Percentiles rank a stretch among this genome's conserved stretches.
phyloP scores from a whole-genome alignment of 192 early-diverging fungal genomes.

The Gryganskiella cystojenkinii region DNA sequence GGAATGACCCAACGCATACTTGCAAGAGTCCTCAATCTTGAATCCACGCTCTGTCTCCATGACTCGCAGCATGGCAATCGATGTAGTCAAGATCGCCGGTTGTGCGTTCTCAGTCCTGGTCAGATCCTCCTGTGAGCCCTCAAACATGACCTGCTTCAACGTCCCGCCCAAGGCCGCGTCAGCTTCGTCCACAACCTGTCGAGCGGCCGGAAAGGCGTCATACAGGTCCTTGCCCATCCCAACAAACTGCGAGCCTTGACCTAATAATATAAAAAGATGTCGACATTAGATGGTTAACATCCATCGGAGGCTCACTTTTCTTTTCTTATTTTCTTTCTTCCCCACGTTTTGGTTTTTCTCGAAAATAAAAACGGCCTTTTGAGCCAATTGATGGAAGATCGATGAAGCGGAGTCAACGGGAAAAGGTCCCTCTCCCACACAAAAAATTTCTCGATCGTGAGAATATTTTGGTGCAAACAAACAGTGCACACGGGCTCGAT shows the following conservation, averaged over 20 bases:
- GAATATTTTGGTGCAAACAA: constrained; percentile 19
- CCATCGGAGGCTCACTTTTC: too few relatives aligned
- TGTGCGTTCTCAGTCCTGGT: constrained; percentile 83
- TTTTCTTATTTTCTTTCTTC: not conserved
- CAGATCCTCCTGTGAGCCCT: constrained; percentile 77
- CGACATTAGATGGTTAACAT: not conserved
- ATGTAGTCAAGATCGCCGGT: constrained; percentile 92
- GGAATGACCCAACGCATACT: constrained; percentile 90
- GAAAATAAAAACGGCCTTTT: not conserved
- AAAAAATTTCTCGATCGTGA: constrained; percentile 16
- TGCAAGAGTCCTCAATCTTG: constrained; percentile 74
- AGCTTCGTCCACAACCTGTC: constrained; percentile 89
- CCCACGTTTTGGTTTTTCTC: too few relatives aligned
- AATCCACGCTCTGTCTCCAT: constrained; percentile 88
- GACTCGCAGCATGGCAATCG: constrained; percentile 86
- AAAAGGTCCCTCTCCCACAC: not conserved
- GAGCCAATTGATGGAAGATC: not conserved
- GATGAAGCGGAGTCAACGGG: not conserved
- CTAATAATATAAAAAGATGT: constrained; percentile 28
- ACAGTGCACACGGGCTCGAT: not conserved
- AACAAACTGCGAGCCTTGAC: constrained; percentile 86
- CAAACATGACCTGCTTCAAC: constrained; percentile 86
- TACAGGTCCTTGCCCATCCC: constrained; percentile 96
- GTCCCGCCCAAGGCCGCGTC: constrained; percentile 82
- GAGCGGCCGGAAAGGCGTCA: constrained; percentile 75